Conservation (phyloP, 148 eudicot genomes). For the Nepenthes mirabilis region DNA sequence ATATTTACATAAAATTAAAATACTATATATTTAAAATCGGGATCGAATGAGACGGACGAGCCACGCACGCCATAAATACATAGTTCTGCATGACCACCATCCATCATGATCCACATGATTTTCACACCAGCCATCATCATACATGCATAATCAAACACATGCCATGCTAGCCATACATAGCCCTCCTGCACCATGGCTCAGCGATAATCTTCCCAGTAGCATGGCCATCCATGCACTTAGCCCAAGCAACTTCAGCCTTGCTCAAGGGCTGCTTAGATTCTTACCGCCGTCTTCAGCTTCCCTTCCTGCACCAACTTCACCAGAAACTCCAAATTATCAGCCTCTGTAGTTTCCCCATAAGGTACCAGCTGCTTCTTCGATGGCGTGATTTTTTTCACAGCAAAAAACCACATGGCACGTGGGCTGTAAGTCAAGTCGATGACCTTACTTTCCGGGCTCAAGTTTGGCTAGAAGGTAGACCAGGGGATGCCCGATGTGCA, state of each 20-base stretch:
- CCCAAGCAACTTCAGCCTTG: constrained; percentile 53
- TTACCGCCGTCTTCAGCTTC: constrained; percentile 33
- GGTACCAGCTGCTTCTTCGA: constrained; percentile 41
- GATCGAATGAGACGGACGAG: too few species aligned
- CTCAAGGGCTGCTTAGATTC: constrained; percentile 32
- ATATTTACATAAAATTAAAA: too few species aligned
- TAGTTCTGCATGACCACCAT: too few species aligned
- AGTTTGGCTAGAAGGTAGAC: constrained; percentile 37
- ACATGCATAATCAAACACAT: too few species aligned
- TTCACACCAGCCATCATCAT: too few species aligned
- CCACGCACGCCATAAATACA: too few species aligned
- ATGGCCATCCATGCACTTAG: constrained; percentile 40
- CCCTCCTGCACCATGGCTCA: constrained; percentile 11
- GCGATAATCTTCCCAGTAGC: constrained; percentile 53
- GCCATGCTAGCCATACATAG: too few species aligned
- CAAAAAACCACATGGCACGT: constrained; percentile 18
- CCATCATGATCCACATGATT: too few species aligned
- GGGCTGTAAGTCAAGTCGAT: constrained; percentile 34
- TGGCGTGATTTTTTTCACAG: constrained; percentile 28
- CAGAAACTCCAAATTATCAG: constrained; percentile 23
- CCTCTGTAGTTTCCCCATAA: constrained; percentile 13
- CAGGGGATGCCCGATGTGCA: constrained; percentile 27
- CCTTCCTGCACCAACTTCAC: constrained; percentile 42
- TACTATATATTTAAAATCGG: too few species aligned
- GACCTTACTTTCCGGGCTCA: constrained; percentile 36